These are phyloP conservation scores for Candida nanaspora DNA, from an alignment of 805 yeast genomes.

Conservation along the genomic window DNA sequence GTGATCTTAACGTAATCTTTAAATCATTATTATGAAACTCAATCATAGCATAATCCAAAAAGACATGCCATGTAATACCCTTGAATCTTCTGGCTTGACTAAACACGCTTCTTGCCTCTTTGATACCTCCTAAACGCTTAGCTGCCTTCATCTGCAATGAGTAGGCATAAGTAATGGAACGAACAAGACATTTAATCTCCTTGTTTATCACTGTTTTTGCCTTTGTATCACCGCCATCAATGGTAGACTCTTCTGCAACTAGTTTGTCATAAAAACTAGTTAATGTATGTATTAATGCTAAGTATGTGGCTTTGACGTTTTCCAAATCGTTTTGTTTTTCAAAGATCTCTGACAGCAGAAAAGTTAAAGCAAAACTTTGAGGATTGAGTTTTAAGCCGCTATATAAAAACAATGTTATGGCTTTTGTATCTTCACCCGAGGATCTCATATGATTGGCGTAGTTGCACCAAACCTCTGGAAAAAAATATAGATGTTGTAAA, in stretches of 20 bases:
- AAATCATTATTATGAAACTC: slow-evolving; percentile 65
- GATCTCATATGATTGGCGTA: slow-evolving; percentile 22
- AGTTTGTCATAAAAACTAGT: slow-evolving; percentile 14
- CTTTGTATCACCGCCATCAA: slow-evolving; percentile 6
- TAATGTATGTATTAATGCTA: slow-evolving; percentile 41
- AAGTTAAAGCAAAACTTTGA: slow-evolving; percentile 55
- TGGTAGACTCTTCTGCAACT: slow-evolving; percentile 15
- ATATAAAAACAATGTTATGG: slow-evolving; percentile 20
- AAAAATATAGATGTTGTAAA: slow-evolving; percentile 50
- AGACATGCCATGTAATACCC: slow-evolving; percentile 67
- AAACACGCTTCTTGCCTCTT: slow-evolving; percentile 66
- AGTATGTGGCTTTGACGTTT: slow-evolving; percentile 43
- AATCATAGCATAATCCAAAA: slow-evolving; percentile 72
- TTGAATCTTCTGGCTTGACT: slow-evolving; percentile 58
- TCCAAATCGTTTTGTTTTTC: slow-evolving; percentile 51
- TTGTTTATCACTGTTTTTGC: slow-evolving; percentile 1
- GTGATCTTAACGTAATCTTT: slow-evolving; percentile 66
- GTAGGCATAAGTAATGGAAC: slow-evolving; percentile 57
- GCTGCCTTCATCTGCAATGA: slow-evolving; percentile 63
- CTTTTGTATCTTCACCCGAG: neutral
- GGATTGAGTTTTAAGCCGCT: slow-evolving; percentile 63
- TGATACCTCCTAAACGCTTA: slow-evolving; percentile 41
- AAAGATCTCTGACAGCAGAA: slow-evolving; percentile 59
- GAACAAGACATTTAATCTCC: slow-evolving; percentile 5
- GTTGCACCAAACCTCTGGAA: slow-evolving; percentile 74